Evolutionary conservation across 495 filamentous ascomycete genomes (phyloP).

Genomic region (Penicillium soppii): DNA sequence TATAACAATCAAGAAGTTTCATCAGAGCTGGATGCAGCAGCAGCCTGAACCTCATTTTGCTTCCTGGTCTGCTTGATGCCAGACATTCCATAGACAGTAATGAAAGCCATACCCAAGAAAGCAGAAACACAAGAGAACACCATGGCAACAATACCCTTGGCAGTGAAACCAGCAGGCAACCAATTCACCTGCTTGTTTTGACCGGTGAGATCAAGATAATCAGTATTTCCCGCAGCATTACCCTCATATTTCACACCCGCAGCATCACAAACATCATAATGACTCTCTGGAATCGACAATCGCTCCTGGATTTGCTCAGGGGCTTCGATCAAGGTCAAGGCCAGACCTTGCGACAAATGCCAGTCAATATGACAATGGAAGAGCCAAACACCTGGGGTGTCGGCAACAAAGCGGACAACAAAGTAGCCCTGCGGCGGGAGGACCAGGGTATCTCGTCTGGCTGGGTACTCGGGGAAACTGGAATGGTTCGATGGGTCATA

Average conservation of each 20-base stretch:
- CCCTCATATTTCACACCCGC: conserved; percentile 47
- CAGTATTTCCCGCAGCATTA: conserved; percentile 74
- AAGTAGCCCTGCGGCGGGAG: conserved; percentile 55
- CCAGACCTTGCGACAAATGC: conserved; percentile 52
- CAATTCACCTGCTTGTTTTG: conserved; percentile 53
- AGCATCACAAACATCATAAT: conserved; percentile 60
- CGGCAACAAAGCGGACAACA: conserved; percentile 66
- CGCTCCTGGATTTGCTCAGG: conserved; percentile 62
- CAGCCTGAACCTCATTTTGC: background rate
- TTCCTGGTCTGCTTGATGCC: conserved; percentile 14
- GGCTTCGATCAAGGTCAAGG: conserved; percentile 49
- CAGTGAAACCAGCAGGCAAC: conserved; percentile 70
- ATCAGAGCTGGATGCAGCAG: background rate
- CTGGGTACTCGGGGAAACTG: conserved; percentile 39
- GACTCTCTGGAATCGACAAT: conserved; percentile 61
- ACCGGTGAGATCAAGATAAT: conserved; percentile 65
- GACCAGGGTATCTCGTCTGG: conserved; percentile 58
- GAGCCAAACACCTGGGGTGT: conserved; percentile 63
- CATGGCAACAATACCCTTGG: conserved; percentile 68
- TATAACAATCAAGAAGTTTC: conserved; percentile 4
- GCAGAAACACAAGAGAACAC: conserved; percentile 70
- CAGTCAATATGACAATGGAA: conserved; percentile 70
- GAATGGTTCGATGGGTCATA: conserved; percentile 40
- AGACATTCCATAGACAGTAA: conserved; percentile 62
- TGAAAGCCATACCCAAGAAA: conserved; percentile 66